Evolutionary conservation across 225 moss, liverwort and hornwort genomes (phyloP), one percentile per base, ranked within the genome.

Genomic region (Straminergon stramineum): DNA sequence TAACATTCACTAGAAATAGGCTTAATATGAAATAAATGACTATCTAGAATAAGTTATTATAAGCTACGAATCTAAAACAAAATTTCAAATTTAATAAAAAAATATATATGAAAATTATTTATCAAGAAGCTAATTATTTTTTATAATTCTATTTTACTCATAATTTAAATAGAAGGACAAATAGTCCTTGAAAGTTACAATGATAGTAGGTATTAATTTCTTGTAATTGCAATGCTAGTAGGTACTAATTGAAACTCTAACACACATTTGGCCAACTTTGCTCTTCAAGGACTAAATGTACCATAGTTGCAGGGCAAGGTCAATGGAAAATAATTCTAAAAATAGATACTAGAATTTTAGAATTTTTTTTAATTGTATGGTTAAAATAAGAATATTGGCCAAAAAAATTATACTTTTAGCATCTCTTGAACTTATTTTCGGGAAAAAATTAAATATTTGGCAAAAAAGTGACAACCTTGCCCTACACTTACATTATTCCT

Each of bases 101-200:
- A 4, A 32, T n/a, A 1, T 10, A 19, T 7, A 0, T 1, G 2
- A 20, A 75, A 76, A 7, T 13, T 14, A 34, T 53, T 22, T 7
- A 51, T 12, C 2, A 19, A 48, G 2, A 30, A 30, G 11, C 10
- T 30, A 17, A 15, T 10, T 31, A 34, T 32, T 52, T 32, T 34
- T 34, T 0, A 34, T 1, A 13, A 13, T 34, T 32, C 0, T 13
- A 2, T 19, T 34, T 48, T 31, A 30, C 4, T 11, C 2, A 12
- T 31, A 31, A 2, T 12, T 31, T 10, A 19, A 12, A 75, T 74
- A 10, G 3, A 28, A 30, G 4, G 31, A 27, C 19, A 51, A 19
- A 19, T 4, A 48, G 7, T 16, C 17, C 28, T 43, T 28, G 6
- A 73, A 73, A 28, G 3, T 31, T 31, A 48, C 1, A n/a, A 69